Evolutionary conservation across 352 stramenopile species (phyloP), one percentile per base, ranked within the genome.

Genomic region (Pythium oligandrum): DNA sequence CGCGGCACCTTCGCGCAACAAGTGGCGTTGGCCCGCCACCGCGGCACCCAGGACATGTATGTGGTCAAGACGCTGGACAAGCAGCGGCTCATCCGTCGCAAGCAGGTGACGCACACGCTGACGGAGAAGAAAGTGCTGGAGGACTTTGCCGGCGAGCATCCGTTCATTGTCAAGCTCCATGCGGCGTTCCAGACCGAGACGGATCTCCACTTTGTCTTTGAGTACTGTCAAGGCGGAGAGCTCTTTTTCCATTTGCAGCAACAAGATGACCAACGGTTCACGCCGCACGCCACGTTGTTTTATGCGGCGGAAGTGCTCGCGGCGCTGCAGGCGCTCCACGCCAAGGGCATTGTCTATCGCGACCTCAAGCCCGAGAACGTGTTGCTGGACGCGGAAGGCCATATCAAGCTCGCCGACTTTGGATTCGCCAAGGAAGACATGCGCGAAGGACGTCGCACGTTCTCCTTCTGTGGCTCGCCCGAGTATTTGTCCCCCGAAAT

Each of bases 401-500:
- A 94, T 66, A 67, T 93, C 42, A 90, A 88, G 53, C 70, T 93
- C 8, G 80, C 80, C 0, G 83, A 93, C 63, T 93, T 93, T 69
- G 83, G 83, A 39, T 91, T 93, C 52, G 81, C 79, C 35, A 90
- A 90, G 55, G 69, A 88, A 46, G 60, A 81, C 42, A 88, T 88
- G 78, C 58, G 26, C 1, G 54, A 63, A 6, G 71, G 73, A 8
- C 50, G 75, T 26, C 79, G 80, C 26, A 89, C 83, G 11, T 91
- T 74, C 51, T 91, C 83, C 26, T 93, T 93, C 63, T 93, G 83
- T 33, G 83, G 83, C 17, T 93, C 83, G 6, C 83, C 83, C 9
- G 80, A 91, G 65, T 93, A 93, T 42, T 55, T 93, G 32, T 93
- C 83, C 34, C 83, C 83, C n/a, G 83, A 93, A 60, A 93, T 93